phyloP scores from a whole-genome alignment of 306 rosid genomes.

The Pueraria montana region DNA sequence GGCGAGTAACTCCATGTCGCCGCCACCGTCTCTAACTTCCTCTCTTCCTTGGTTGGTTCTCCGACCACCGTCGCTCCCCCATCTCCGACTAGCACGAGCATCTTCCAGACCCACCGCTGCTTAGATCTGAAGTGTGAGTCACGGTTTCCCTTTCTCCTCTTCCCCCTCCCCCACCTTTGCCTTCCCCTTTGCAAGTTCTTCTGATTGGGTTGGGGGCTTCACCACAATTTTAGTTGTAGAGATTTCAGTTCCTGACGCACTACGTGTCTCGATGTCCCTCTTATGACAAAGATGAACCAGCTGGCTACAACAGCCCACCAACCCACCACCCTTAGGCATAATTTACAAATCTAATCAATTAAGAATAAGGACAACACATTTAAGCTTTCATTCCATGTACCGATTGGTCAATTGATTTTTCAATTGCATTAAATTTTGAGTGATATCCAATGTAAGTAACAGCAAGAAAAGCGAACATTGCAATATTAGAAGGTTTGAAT shows the following conservation, averaged over 20 bases:
- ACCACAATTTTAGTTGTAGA: background rate
- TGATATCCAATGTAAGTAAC: constrained; percentile 20
- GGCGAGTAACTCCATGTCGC: too few species aligned
- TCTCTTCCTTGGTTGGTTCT: too few species aligned
- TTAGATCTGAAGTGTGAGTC: too few species aligned
- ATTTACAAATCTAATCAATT: background rate
- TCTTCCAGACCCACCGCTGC: too few species aligned
- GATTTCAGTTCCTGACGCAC: background rate
- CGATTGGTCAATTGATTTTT: background rate
- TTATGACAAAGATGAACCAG: background rate
- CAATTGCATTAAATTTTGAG: too few species aligned
- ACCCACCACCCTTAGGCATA: background rate
- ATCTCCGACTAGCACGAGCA: too few species aligned
- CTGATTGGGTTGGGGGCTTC: background rate
- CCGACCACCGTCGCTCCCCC: too few species aligned
- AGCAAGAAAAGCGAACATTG: constrained; percentile 35
- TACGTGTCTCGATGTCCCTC: background rate
- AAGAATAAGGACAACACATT: background rate
- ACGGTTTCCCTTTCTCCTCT: too few species aligned
- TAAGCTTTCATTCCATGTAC: constrained; percentile 1
- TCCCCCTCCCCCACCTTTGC: too few species aligned
- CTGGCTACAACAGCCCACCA: background rate
- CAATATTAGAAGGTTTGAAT: constrained; percentile 28
- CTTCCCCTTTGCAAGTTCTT: background rate
- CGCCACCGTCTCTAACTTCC: too few species aligned